Base-by-base conservation (phyloP, 176 grass and related monocot genomes). In the Elaeis guineensis region DNA sequence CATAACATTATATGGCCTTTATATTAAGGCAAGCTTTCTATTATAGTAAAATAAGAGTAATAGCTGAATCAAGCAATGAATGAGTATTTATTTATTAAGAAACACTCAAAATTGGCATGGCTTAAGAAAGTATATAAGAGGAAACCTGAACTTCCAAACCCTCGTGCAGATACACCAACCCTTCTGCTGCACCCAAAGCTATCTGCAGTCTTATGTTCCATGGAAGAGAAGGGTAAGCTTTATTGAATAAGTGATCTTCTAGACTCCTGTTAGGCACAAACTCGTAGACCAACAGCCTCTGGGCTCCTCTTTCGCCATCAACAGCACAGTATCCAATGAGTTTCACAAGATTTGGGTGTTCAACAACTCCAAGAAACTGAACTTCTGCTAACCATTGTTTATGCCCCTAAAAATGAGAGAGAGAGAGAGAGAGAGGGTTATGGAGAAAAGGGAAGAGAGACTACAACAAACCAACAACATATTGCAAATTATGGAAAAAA, bases 381-480 rank as follows among this genome's bases (percentile, higher is more conserved):
- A 90, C 72, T 56, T 86, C 82, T n/a, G 87, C 64, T 16, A 90
- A 74, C 87, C 87, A 90, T 58, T 90, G 71, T 64, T 85, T 82
- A 72, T 90, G 82, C 17, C 86, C 86, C 82, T 83, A 52, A 44
- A 44, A 25, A 1, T 15, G 55, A 74, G 35, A 3, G n/a, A 17
- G 55, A 74, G 53, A 3, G n/a, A 9, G 51, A 74, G 35, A 3
- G n/a, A 17, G 55, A 74, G 53, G 0, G n/a, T 30, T 30, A 30
- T 30, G 28, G 5, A 6, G 35, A 63, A 73, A 25, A 19, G 12
- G 25, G 22, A 19, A 18, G 20, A 17, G 9, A 12, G 7, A 25
- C 25, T 26, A 49, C 59, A 57, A 0, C n/a, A 59, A 39, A 55
- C 23, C 35, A 44, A 12, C 1, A 2, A 14, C 8, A 12, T 12